phyloP scores from a whole-genome alignment of 2,329 filamentous ascomycete genomes.

The Colletotrichum brevisporum region DNA sequence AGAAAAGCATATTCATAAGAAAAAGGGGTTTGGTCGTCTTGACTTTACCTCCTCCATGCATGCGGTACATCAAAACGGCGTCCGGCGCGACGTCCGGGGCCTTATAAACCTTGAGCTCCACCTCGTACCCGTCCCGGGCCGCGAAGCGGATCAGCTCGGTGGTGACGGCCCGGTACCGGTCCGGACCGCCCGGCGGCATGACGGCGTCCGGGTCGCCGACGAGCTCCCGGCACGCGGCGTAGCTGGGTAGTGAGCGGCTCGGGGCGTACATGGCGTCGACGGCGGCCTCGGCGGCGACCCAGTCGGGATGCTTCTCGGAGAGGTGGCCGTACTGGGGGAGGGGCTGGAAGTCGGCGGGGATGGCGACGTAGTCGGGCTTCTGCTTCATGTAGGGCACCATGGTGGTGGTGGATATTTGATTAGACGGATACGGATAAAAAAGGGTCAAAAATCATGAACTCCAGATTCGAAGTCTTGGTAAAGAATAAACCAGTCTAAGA shows the following conservation, averaged over 20 bases:
- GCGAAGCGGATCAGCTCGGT: conserved; percentile 48
- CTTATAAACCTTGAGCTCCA: conserved; percentile 55
- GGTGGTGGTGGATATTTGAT: conserved; percentile 9
- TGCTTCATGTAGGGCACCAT: conserved; percentile 45
- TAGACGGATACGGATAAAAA: no score
- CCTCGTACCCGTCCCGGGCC: conserved; percentile 50
- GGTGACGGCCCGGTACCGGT: conserved; percentile 50
- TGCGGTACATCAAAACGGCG: conserved; percentile 49
- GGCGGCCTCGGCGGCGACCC: conserved; percentile 19
- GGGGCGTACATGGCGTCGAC: conserved; percentile 50
- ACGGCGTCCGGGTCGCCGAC: conserved; percentile 42
- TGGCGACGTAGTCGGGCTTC: conserved; percentile 46
- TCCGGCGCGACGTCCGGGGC: conserved; percentile 43
- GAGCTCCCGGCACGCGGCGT: conserved; percentile 46
- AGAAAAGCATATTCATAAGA: background rate
- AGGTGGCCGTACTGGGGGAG: conserved; percentile 53
- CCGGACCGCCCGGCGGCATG: conserved; percentile 49
- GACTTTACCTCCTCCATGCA: conserved; percentile 52
- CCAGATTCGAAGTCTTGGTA: no score
- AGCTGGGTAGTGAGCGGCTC: conserved; percentile 42
- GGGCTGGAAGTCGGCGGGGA: conserved; percentile 50
- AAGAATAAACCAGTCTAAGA: no score
- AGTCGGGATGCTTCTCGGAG: conserved; percentile 36
- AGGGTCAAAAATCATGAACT: background rate
- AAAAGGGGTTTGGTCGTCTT: background rate